Evolutionary conservation across 495 filamentous ascomycete species (phyloP).

Genomic region (Aspergillus ellipticus): DNA sequence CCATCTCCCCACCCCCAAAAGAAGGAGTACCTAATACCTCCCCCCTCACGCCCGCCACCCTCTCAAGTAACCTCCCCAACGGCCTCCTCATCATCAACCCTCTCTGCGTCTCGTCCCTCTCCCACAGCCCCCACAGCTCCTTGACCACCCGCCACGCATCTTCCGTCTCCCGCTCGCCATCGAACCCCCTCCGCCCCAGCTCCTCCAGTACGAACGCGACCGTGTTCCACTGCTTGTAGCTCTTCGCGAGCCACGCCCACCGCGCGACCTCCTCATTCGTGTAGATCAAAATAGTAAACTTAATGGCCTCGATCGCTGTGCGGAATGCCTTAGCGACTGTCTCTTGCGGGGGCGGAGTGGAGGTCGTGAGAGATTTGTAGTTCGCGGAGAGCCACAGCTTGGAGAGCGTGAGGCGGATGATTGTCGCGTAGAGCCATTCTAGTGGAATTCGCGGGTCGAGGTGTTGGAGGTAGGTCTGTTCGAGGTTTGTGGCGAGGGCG

Average conservation of each 20-base stretch:
- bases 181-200: slow-evolving; percentile 56
- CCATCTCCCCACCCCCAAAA: too few species aligned
- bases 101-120: slow-evolving; percentile 39
- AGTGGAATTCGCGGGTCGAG: slow-evolving; percentile 56
- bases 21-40: too few species aligned
- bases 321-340: slow-evolving; percentile 61
- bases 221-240: slow-evolving; percentile 73
- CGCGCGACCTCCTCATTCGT: slow-evolving; percentile 55
- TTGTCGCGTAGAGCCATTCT: slow-evolving; percentile 64
- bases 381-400: slow-evolving; percentile 58
- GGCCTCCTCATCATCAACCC: slow-evolving; percentile 62
- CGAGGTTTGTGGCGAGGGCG: slow-evolving; percentile 34
- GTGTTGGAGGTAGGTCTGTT: slow-evolving; percentile 59
- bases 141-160: slow-evolving; percentile 70
- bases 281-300: slow-evolving; percentile 61
- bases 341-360: slow-evolving; percentile 16
- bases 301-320: slow-evolving; percentile 53
- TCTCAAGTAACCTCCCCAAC: slow-evolving; percentile 42
- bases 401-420: slow-evolving; percentile 60
- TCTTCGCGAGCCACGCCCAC: slow-evolving; percentile 77
- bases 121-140: slow-evolving; percentile 47
- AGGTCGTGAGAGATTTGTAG: slow-evolving; percentile 40
- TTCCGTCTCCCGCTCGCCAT: slow-evolving; percentile 60
- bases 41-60: too few species aligned
- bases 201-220: slow-evolving; percentile 68